phyloP scores from a whole-genome alignment of 2,329 filamentous ascomycete genomes.

The Epichloe sylvatica region DNA sequence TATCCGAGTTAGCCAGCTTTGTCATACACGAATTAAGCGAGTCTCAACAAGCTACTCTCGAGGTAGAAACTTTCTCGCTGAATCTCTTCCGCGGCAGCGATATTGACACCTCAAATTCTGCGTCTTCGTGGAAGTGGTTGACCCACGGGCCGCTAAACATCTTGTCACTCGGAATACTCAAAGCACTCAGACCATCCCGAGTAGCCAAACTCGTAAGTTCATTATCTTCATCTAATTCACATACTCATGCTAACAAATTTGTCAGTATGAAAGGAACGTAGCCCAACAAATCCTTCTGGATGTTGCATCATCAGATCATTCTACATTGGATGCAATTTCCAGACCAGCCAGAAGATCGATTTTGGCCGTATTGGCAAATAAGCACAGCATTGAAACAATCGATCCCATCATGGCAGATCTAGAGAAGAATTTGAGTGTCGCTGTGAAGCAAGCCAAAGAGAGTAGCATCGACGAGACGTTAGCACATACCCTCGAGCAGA shows the following conservation, averaged over 20 bases:
- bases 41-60: slow-evolving; percentile 20
- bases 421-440: slow-evolving; percentile 12
- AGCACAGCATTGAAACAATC: slow-evolving; percentile 25
- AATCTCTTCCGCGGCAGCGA: slow-evolving; percentile 24
- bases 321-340: slow-evolving; percentile 8
- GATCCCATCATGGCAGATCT: slow-evolving; percentile 14
- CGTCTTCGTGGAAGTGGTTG: slow-evolving; percentile 19
- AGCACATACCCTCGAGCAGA: neutral
- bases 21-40: slow-evolving; percentile 24
- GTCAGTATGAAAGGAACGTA: slow-evolving; percentile 23
- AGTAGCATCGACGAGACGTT: neutral
- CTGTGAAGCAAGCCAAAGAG: slow-evolving; percentile 8
- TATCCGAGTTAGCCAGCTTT: slow-evolving; percentile 24
- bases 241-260: slow-evolving; percentile 2
- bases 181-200: slow-evolving; percentile 20
- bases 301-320: slow-evolving; percentile 9
- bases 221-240: neutral
- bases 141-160: slow-evolving; percentile 17
- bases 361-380: slow-evolving; percentile 30
- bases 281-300: slow-evolving; percentile 22
- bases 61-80: slow-evolving; percentile 20
- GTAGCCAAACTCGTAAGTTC: slow-evolving; percentile 22
- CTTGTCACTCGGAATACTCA: slow-evolving; percentile 26
- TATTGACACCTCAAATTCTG: neutral
- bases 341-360: slow-evolving; percentile 21